These are phyloP conservation scores for Artemisia tridentata DNA, from an alignment of 129 eudicot species.

Conservation along the genomic window DNA sequence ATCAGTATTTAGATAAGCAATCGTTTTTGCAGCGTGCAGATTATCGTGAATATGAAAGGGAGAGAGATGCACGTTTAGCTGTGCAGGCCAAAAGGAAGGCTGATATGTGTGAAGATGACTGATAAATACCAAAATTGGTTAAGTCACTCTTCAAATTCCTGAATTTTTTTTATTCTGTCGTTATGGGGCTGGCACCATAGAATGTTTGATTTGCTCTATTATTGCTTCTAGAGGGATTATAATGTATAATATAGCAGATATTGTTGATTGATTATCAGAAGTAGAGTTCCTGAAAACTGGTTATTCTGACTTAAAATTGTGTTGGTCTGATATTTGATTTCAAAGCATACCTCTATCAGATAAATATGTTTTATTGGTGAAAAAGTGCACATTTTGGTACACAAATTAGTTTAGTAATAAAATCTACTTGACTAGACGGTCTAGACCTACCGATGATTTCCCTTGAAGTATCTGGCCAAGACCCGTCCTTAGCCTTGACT, in stretches of 20 bases:
- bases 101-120: conserved; percentile 59
- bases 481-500: conserved; percentile 66
- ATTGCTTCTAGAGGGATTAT: conserved; percentile 19
- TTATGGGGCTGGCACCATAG: background rate
- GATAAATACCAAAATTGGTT: conserved; percentile 8
- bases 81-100: conserved; percentile 75
- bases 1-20: conserved; percentile 75
- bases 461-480: conserved; percentile 80
- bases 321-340: too few relatives aligned
- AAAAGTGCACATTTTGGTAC: too few relatives aligned
- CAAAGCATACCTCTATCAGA: too few relatives aligned
- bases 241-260: conserved; percentile 1
- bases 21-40: conserved; percentile 88
- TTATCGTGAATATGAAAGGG: conserved; percentile 86
- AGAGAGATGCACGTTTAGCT: conserved; percentile 91
- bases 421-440: conserved; percentile 45
- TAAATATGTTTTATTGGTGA: too few relatives aligned
- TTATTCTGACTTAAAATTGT: background rate
- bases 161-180: conserved; percentile 10
- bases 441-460: conserved; percentile 71
- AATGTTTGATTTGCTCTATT: conserved; percentile 9
- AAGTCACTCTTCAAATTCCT: background rate
- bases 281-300: background rate
- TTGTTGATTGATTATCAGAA: conserved; percentile 14
- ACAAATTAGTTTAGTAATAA: too few relatives aligned